These are phyloP conservation scores for Russula olivacea DNA, from an alignment of 768 basidiomycete species.

Conservation along the genomic window DNA sequence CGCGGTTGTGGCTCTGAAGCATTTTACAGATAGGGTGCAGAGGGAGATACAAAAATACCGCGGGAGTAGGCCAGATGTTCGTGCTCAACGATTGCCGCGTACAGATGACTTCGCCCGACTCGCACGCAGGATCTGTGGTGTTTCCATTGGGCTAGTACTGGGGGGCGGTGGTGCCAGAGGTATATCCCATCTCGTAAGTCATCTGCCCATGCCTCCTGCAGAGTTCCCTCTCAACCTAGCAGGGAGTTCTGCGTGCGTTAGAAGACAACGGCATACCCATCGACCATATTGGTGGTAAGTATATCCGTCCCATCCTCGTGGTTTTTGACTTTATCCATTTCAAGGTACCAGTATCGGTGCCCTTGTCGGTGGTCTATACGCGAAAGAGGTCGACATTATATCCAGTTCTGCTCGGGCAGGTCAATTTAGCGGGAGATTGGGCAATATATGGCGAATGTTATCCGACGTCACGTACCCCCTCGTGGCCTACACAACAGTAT, in stretches of 20 bases:
- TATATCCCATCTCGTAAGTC: conserved; percentile 58
- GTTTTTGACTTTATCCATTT: conserved; percentile 13
- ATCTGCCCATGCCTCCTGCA: conserved; percentile 35
- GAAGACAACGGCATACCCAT: conserved; percentile 92
- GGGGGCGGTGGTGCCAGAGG: conserved; percentile 98
- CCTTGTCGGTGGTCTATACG: conserved; percentile 91
- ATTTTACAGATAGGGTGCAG: conserved; percentile 89
- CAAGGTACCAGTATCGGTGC: conserved; percentile 84
- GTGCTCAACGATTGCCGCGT: conserved; percentile 73
- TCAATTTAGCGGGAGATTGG: conserved; percentile 88
- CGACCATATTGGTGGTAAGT: conserved; percentile 79
- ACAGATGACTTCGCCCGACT: conserved; percentile 89
- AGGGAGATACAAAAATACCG: conserved; percentile 85
- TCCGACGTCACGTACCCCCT: conserved; percentile 92
- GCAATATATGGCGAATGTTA: conserved; percentile 88
- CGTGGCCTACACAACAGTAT: conserved; percentile 84
- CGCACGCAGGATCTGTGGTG: conserved; percentile 86
- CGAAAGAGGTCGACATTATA: conserved; percentile 87
- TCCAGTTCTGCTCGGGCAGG: conserved; percentile 81
- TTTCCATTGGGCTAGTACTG: conserved; percentile 87
- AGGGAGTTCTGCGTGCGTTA: conserved; percentile 91
- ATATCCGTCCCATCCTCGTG: background rate
- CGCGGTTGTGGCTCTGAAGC: conserved; percentile 82
- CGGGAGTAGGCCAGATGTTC: conserved; percentile 51
- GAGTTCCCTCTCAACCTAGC: conserved; percentile 13